Evolutionary conservation across 192 early-diverging fungal species (phyloP).

Genomic region (Diversispora epigaea): DNA sequence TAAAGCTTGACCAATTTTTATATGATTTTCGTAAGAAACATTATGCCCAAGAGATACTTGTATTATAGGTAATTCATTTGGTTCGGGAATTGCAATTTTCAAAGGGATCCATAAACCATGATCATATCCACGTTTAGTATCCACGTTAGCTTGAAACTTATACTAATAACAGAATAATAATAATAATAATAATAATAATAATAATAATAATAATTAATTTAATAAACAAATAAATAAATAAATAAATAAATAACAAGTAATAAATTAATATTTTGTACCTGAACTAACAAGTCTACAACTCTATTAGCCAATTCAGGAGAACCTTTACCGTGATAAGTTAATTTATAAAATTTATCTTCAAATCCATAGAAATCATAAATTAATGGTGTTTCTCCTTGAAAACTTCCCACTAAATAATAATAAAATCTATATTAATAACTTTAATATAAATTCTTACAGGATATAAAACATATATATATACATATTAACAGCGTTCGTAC

Average conservation of each 20-base stretch:
- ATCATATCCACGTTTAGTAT: slow-evolving; percentile 61
- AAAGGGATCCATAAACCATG: slow-evolving; percentile 73
- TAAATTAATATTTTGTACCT: slow-evolving; percentile 26
- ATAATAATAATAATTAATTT: no score
- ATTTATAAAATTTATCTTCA: slow-evolving; percentile 54
- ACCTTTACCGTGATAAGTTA: slow-evolving; percentile 58
- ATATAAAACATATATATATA: no score
- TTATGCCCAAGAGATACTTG: slow-evolving; percentile 61
- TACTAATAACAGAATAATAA: slow-evolving; percentile 34
- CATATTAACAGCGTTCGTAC: no score
- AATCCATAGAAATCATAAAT: slow-evolving; percentile 71
- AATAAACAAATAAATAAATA: neutral
- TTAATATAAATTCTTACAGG: no score
- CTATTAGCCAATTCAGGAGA: slow-evolving; percentile 51
- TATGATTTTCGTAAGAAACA: slow-evolving; percentile 55
- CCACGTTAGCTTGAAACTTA: slow-evolving; percentile 43
- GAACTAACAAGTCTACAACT: slow-evolving; percentile 50
- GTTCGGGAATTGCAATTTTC: slow-evolving; percentile 57
- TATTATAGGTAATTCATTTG: slow-evolving; percentile 59
- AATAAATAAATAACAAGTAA: neutral
- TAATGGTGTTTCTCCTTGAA: slow-evolving; percentile 19
- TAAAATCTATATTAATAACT: neutral
- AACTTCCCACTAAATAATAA: neutral
- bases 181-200: neutral
- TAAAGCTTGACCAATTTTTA: slow-evolving; percentile 55